phyloP scores from a whole-genome alignment of 2,329 filamentous ascomycete genomes.

The Fusarium anguioides region DNA sequence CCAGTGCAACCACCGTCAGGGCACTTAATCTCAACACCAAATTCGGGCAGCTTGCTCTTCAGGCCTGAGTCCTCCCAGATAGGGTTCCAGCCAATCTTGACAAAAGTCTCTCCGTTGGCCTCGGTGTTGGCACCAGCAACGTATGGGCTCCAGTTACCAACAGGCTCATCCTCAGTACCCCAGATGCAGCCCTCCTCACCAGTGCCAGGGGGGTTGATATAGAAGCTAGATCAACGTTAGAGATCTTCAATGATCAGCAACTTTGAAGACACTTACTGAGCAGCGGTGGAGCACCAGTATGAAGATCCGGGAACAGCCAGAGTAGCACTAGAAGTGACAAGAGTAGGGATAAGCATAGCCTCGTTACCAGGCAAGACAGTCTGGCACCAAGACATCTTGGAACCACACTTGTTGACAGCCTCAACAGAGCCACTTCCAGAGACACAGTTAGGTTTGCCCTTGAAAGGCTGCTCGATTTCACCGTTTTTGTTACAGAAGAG shows the following conservation, averaged over 20 bases:
- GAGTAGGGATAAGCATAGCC: constrained; percentile 84
- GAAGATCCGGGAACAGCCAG: constrained; percentile 76
- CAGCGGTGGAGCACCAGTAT: constrained; percentile 79
- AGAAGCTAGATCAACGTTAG: constrained; percentile 67
- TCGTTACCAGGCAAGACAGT: constrained; percentile 83
- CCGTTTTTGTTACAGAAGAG: constrained; percentile 77
- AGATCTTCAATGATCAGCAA: constrained; percentile 36
- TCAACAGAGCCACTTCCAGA: constrained; percentile 73
- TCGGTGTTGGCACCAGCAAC: constrained; percentile 81
- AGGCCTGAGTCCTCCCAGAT: constrained; percentile 71
- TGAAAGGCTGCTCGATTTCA: constrained; percentile 75
- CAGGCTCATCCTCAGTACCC: constrained; percentile 70
- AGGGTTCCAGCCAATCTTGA: constrained; percentile 83
- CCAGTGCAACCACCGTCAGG: constrained; percentile 74
- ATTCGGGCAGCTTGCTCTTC: constrained; percentile 68
- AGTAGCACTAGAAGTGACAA: constrained; percentile 65
- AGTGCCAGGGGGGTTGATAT: constrained; percentile 80
- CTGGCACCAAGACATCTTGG: constrained; percentile 78
- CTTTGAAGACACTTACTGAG: constrained; percentile 68
- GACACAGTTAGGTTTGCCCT: constrained; percentile 74
- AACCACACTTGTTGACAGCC: constrained; percentile 73
- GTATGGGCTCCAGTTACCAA: constrained; percentile 82
- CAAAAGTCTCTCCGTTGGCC: constrained; percentile 71
- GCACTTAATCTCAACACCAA: constrained; percentile 77
- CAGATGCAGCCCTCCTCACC: constrained; percentile 74